Percentiles rank a stretch among this genome's conserved stretches.
These are phyloP conservation scores for Fusarium liriodendri DNA, from an alignment of 2,329 filamentous ascomycete species.

Conservation along the genomic window DNA sequence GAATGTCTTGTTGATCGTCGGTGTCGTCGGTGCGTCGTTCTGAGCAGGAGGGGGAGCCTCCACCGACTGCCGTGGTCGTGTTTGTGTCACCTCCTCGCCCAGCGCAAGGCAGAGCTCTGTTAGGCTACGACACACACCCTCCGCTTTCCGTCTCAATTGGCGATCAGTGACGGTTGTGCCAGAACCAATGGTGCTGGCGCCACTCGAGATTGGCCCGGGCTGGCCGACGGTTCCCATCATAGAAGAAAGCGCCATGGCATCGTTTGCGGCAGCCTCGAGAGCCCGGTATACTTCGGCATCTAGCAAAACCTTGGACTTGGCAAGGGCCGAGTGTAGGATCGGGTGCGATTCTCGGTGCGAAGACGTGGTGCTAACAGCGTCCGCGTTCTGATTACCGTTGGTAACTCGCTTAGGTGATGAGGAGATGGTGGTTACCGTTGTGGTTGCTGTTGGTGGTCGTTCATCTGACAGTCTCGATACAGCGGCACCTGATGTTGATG, in stretches of 20 bases:
- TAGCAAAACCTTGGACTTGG: constrained; percentile 79
- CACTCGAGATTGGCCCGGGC: constrained; percentile 74
- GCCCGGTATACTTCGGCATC: constrained; percentile 79
- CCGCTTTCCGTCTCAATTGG: constrained; percentile 88
- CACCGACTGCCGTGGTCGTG: constrained; percentile 45
- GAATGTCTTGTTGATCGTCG: constrained; percentile 57
- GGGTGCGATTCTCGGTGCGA: constrained; percentile 74
- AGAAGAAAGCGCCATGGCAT: constrained; percentile 82
- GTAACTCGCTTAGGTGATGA: constrained; percentile 82
- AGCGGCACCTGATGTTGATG: constrained; percentile 82
- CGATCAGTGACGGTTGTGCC: constrained; percentile 75
- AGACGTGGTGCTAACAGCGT: constrained; percentile 56
- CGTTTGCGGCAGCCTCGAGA: constrained; percentile 82
- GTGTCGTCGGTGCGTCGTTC: constrained; percentile 52
- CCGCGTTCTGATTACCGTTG: constrained; percentile 37
- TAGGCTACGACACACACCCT: constrained; percentile 90
- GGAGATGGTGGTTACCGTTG: constrained; percentile 89
- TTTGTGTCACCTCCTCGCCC: constrained; percentile 66
- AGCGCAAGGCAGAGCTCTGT: constrained; percentile 93
- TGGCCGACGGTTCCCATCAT: constrained; percentile 81
- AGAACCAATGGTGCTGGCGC: constrained; percentile 70
- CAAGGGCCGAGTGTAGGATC: constrained; percentile 81
- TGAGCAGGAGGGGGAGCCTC: constrained; percentile 26
- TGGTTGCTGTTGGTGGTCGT: constrained; percentile 89
- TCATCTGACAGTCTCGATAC: constrained; percentile 81